phyloP scores from a whole-genome alignment of 257 asterid species.

The Solanum chiquidenum region DNA sequence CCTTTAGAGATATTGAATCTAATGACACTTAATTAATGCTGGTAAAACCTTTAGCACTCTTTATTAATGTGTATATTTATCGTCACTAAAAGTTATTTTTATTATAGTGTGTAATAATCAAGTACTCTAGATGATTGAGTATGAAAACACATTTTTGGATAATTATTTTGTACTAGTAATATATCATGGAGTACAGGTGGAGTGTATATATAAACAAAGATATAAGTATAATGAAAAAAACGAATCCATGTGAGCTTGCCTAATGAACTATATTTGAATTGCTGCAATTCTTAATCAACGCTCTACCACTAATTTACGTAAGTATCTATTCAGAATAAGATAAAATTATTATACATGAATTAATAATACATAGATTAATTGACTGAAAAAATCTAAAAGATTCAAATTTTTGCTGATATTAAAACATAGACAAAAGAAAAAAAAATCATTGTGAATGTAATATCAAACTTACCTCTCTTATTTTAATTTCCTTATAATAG shows the following conservation, averaged over 20 bases:
- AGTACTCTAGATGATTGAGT: neutral
- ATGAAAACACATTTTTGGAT: neutral
- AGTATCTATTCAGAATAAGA: neutral
- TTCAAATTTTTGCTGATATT: neutral
- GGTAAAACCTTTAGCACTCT: no score
- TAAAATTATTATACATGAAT: no score
- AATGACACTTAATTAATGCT: no score
- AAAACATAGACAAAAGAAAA: neutral
- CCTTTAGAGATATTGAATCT: no score
- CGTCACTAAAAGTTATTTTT: no score
- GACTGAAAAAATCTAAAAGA: neutral
- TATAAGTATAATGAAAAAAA: neutral
- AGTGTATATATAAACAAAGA: no score
- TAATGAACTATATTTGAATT: neutral
- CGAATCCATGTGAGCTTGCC: neutral
- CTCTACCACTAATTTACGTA: neutral
- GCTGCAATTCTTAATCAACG: neutral
- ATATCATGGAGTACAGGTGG: neutral
- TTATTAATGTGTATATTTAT: no score
- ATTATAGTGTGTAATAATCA: no score
- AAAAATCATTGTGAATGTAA: neutral
- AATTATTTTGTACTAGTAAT: neutral
- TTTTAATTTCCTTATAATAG: neutral
- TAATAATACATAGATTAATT: neutral
- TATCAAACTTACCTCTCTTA: neutral